Conservation (phyloP, 352 stramenopile species). For the Globisporangium carolinianum region DNA sequence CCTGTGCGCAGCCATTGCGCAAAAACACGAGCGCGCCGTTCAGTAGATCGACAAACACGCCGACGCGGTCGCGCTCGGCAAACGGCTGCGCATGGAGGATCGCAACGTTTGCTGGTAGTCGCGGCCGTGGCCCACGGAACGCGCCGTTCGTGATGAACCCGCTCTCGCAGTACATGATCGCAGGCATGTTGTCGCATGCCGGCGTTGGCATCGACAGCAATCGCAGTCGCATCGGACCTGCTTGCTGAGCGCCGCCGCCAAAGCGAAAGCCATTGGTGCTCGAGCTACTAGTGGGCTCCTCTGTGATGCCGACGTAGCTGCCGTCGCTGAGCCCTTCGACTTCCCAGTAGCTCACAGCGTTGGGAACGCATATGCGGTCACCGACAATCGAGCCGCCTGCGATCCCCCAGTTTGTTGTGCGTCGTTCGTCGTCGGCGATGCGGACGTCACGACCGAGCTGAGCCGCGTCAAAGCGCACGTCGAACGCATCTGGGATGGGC, state of each 20-base stretch:
- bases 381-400: constrained; percentile 43
- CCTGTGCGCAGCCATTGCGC: constrained; percentile 34
- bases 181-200: constrained; percentile 57
- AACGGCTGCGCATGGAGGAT: constrained; percentile 44
- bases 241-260: constrained; percentile 30
- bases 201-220: constrained; percentile 29
- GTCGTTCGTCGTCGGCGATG: constrained; percentile 27
- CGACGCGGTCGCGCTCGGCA: constrained; percentile 43
- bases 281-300: constrained; percentile 5
- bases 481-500: constrained; percentile 28
- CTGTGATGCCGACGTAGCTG: constrained; percentile 47
- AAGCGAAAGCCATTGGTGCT: constrained; percentile 6
- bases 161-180: constrained; percentile 68
- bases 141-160: constrained; percentile 64
- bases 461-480: constrained; percentile 36
- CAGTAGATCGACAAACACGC: constrained; percentile 48
- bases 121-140: constrained; percentile 46
- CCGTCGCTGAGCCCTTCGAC: constrained; percentile 51
- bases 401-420: constrained; percentile 34
- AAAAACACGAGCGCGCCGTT: constrained; percentile 50
- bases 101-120: constrained; percentile 28
- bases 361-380: constrained; percentile 26
- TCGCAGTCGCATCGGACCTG: constrained; percentile 25
- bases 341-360: constrained; percentile 65
- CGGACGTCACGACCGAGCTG: constrained; percentile 41